These are phyloP conservation scores for Macaranga tanarius DNA, from an alignment of 441 rosid genomes.

Conservation along the genomic window DNA sequence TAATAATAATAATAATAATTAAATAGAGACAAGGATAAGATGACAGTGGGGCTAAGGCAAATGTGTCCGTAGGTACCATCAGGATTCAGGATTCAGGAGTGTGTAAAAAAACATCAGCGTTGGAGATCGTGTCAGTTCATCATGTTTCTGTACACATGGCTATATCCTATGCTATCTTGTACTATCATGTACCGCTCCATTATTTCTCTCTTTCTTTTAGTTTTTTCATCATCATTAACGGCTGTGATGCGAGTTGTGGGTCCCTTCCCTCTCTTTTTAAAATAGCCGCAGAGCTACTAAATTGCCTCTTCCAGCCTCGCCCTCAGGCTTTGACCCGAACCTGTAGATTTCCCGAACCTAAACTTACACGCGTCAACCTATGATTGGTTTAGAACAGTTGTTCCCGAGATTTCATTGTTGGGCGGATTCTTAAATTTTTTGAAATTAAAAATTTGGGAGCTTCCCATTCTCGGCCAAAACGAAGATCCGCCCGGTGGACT, in stretches of 20 bases:
- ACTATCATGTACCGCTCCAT: background rate
- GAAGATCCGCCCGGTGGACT: conserved; percentile 30
- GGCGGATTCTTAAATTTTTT: conserved; percentile 5
- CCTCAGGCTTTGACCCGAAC: conserved; percentile 18
- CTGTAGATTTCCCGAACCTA: conserved; percentile 33
- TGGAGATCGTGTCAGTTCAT: conserved; percentile 5
- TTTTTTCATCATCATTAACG: background rate
- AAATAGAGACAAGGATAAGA: background rate
- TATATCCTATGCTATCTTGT: conserved; percentile 2
- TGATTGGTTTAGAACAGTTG: conserved; percentile 29
- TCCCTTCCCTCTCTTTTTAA: background rate
- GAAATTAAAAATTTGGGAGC: conserved; percentile 14
- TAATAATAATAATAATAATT: too few species aligned
- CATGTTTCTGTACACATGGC: conserved; percentile 11
- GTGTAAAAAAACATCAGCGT: conserved; percentile 13
- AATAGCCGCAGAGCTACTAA: background rate
- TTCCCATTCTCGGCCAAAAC: conserved; percentile 39
- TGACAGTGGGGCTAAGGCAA: background rate
- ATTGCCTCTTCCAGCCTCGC: conserved; percentile 17
- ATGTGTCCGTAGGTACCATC: background rate
- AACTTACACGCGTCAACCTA: background rate
- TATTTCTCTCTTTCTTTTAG: background rate
- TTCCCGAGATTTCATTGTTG: conserved; percentile 19
- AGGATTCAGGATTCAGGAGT: too few species aligned
- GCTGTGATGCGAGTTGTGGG: conserved; percentile 10